A percentile compares a stretch with the other conserved stretches of the same genome.
Evolutionary conservation across 805 yeast species (phyloP).

Genomic region (Pichia pseudocactophila): DNA sequence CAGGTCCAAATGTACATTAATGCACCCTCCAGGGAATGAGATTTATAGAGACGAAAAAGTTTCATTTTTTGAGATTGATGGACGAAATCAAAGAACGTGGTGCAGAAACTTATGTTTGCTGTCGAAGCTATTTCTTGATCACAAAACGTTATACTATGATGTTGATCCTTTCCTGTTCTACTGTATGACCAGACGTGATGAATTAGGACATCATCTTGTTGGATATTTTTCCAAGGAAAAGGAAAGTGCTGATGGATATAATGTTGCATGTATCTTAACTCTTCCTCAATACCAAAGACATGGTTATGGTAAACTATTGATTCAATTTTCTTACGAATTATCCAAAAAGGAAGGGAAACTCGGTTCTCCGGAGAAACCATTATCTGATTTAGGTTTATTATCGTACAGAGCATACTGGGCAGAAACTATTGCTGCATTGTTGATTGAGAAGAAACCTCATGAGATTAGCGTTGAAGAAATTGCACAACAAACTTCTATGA

Average conservation of each 20-base stretch:
- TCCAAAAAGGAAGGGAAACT: conserved; percentile 81
- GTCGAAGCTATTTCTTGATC: conserved; percentile 88
- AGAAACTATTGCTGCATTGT: conserved; percentile 67
- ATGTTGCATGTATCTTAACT: conserved; percentile 94
- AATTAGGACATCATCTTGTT: conserved; percentile 87
- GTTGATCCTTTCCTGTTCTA: conserved; percentile 96
- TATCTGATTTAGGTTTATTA: conserved; percentile 86
- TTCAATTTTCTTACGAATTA: conserved; percentile 88
- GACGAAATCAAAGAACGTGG: conserved; percentile 93
- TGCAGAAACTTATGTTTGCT: conserved; percentile 88
- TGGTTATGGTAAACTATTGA: conserved; percentile 87
- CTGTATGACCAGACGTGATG: conserved; percentile 88
- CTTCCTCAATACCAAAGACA: conserved; percentile 93
- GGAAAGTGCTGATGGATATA: conserved; percentile 90
- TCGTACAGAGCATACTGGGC: conserved; percentile 97
- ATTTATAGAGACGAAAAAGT: conserved; percentile 88
- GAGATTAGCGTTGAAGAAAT: conserved; percentile 79
- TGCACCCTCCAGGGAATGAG: conserved; percentile 98
- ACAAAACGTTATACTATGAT: conserved; percentile 92
- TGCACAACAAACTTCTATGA: conserved; percentile 81
- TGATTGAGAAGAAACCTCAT: conserved; percentile 49
- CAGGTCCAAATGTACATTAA: conserved; percentile 75
- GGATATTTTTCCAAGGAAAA: conserved; percentile 97
- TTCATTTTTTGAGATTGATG: conserved; percentile 95
- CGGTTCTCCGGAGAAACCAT: conserved; percentile 97